Conservation (phyloP, 2,329 filamentous ascomycete species). For the Grosmannia serpens region DNA sequence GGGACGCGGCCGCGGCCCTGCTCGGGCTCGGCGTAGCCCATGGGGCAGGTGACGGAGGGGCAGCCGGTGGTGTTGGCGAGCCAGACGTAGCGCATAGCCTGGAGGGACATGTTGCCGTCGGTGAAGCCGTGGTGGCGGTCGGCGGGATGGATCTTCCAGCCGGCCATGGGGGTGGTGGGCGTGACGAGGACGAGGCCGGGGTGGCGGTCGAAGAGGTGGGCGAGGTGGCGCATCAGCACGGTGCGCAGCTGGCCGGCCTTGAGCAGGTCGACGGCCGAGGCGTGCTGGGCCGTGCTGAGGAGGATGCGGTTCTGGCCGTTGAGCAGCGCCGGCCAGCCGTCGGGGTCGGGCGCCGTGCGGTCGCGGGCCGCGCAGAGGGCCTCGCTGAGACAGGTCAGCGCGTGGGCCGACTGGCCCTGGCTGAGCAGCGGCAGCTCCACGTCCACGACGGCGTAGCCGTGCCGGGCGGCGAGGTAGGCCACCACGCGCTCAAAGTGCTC, state of each 20-base stretch:
- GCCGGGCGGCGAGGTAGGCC: slow-evolving; percentile 39
- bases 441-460: slow-evolving; percentile 39
- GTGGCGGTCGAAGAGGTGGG: slow-evolving; percentile 55
- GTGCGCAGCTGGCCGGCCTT: slow-evolving; percentile 63
- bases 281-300: slow-evolving; percentile 51
- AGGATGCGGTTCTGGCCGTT: slow-evolving; percentile 60
- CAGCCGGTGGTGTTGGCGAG: slow-evolving; percentile 72
- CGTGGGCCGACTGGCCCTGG: slow-evolving; percentile 67
- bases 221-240: slow-evolving; percentile 68
- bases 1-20: slow-evolving; percentile 48
- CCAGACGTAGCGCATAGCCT: slow-evolving; percentile 78
- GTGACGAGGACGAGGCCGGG: slow-evolving; percentile 70
- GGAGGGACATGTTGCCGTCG: slow-evolving; percentile 61
- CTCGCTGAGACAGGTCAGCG: slow-evolving; percentile 66
- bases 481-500: slow-evolving; percentile 51
- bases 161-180: slow-evolving; percentile 64
- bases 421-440: slow-evolving; percentile 55
- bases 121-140: slow-evolving; percentile 61
- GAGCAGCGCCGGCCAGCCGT: slow-evolving; percentile 42
- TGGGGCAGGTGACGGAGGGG: slow-evolving; percentile 63
- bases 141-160: slow-evolving; percentile 52
- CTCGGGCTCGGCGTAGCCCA: slow-evolving; percentile 54
- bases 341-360: slow-evolving; percentile 27
- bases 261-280: slow-evolving; percentile 57
- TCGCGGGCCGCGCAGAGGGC: slow-evolving; percentile 37